phyloP scores from a whole-genome alignment of 805 yeast genomes.

The Metschnikowia orientalis region DNA sequence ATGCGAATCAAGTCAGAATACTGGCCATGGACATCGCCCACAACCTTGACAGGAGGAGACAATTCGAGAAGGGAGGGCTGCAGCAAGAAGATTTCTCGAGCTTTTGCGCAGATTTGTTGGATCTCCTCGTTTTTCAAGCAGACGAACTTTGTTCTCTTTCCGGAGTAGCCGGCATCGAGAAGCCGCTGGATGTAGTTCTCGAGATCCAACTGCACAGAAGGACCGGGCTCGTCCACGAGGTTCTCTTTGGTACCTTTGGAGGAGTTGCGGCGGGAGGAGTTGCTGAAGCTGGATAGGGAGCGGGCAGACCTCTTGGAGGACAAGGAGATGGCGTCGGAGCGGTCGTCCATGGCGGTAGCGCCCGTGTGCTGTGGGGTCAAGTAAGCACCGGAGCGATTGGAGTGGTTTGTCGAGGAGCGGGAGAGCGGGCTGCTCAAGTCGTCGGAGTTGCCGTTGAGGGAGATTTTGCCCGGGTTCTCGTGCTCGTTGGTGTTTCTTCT shows the following conservation, averaged over 20 bases:
- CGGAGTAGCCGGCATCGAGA: conserved; percentile 93
- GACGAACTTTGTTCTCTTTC: conserved; percentile 84
- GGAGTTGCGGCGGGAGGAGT: conserved; percentile 14
- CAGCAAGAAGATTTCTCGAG: conserved; percentile 81
- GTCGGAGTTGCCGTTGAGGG: conserved; percentile 10
- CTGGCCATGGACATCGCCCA: conserved; percentile 96
- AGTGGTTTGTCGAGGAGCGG: conserved; percentile 18
- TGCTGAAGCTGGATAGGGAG: conserved; percentile 14
- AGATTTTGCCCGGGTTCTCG: conserved; percentile 11
- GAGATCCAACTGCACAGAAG: conserved; percentile 41
- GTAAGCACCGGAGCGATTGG: conserved; percentile 13
- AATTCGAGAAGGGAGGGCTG: conserved; percentile 90
- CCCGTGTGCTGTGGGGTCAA: conserved; percentile 20
- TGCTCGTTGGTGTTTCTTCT: conserved; percentile 45
- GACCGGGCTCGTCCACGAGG: conserved; percentile 3
- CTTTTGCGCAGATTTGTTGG: conserved; percentile 76
- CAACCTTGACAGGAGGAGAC: conserved; percentile 80
- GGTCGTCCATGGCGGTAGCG: conserved; percentile 11
- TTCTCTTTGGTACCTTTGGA: conserved; percentile 11
- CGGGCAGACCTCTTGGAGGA: conserved; percentile 16
- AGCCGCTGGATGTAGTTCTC: conserved; percentile 89
- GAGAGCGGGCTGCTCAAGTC: conserved; percentile 20
- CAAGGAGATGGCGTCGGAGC: conserved; percentile 17
- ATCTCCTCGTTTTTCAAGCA: conserved; percentile 84
- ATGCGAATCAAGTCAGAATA: conserved; percentile 86